These are phyloP conservation scores for Hirsutella thompsonii DNA, from an alignment of 2,329 filamentous ascomycete genomes.

Conservation along the genomic window DNA sequence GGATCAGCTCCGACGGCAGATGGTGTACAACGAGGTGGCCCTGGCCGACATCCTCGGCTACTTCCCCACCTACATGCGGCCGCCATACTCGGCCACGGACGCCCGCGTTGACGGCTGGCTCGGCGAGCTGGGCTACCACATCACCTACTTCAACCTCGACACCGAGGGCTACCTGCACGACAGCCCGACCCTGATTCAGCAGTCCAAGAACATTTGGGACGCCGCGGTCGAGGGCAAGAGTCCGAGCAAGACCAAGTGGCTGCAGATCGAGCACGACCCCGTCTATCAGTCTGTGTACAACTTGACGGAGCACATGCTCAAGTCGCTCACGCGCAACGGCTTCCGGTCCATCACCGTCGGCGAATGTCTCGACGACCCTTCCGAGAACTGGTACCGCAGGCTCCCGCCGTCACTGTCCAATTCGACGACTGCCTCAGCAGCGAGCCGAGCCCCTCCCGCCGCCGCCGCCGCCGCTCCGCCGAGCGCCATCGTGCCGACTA, in stretches of 20 bases:
- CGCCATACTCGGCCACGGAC: slow-evolving; percentile 33
- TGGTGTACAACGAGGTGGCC: slow-evolving; percentile 29
- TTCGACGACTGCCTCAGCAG: no score
- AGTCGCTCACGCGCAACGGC: slow-evolving; percentile 24
- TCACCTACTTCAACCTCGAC: slow-evolving; percentile 48
- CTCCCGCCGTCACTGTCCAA: background rate
- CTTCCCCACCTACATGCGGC: slow-evolving; percentile 30
- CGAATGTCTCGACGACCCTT: slow-evolving; percentile 40
- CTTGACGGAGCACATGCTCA: slow-evolving; percentile 28
- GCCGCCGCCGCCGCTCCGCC: no score
- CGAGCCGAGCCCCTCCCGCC: no score
- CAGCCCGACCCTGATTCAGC: slow-evolving; percentile 30
- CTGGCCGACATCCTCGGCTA: slow-evolving; percentile 25
- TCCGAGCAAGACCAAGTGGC: slow-evolving; percentile 21
- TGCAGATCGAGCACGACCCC: slow-evolving; percentile 41
- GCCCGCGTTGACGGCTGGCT: slow-evolving; percentile 23
- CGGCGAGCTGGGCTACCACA: slow-evolving; percentile 37
- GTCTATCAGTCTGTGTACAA: slow-evolving; percentile 30
- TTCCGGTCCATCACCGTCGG: slow-evolving; percentile 32
- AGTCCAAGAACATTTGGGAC: slow-evolving; percentile 27
- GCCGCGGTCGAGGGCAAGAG: slow-evolving; percentile 19
- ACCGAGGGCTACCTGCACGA: slow-evolving; percentile 47
- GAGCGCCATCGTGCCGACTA: no score
- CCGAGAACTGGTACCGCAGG: slow-evolving; percentile 36
- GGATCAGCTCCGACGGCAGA: slow-evolving; percentile 22